Evolutionary conservation across 768 basidiomycete species (phyloP), one percentile per base, ranked within the genome.

Genomic region (Hericium erinaceus): DNA sequence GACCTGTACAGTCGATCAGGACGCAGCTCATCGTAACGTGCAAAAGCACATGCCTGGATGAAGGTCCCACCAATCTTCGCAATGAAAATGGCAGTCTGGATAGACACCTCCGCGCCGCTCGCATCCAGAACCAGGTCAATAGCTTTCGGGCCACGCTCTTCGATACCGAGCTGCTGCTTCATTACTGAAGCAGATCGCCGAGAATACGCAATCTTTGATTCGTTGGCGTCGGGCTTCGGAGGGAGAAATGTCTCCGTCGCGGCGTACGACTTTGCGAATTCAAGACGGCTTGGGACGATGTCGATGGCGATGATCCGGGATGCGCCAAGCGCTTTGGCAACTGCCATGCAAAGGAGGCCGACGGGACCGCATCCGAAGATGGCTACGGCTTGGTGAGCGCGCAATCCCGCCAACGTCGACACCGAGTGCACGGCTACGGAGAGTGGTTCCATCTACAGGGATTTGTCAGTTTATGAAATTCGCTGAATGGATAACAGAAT

Each of bases 301-400:
- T 94, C 94, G 60, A 95, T 80, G 3, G 86, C 94, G 59, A 98
- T 80, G 60, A 95, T 78, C 51, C 88, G 84, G 44, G 79, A 77
- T 2, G 93, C 95, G 39, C 93, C 94, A 50, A 95, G 76, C 2
- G 95, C 94, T 69, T 88, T 94, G 7, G 95, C 95, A n/a, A 93
- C 92, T 7, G 92, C 94, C 89, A 95, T 92, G 67, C 88, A 90
- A 20, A 97, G 80, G 28, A 95, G 73, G n/a, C 87, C 87, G 56
- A 88, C 83, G 2, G 94, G 95, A 2, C 94, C 92, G 60, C 85
- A 94, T 33, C 95, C 95, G 65, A 94, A 94, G 55, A 98, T 76
- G 15, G 81, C 83, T 60, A 95, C 83, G 39, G 83, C 83, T 67
- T 93, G 84, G 64, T 82, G 83, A 39, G 88, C 77, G 51, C 79